Conservation (phyloP, 169 alveolate genomes). For the Eimeria maxima region DNA sequence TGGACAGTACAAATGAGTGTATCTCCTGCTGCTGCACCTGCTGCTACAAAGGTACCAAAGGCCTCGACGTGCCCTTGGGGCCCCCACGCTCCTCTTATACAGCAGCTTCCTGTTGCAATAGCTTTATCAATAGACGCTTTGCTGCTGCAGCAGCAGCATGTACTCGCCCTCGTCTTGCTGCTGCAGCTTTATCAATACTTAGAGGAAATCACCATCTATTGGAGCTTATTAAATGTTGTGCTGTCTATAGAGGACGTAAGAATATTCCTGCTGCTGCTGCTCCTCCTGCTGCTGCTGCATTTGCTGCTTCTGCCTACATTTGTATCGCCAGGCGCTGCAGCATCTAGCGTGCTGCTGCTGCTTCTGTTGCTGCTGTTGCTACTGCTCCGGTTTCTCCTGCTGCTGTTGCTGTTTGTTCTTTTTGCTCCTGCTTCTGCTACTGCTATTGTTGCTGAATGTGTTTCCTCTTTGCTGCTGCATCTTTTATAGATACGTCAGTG, state of each 20-base stretch:
- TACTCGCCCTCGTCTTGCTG: background rate
- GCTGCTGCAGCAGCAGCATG: constrained; percentile 31
- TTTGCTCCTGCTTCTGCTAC: too few species aligned
- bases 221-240: background rate
- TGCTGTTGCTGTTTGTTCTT: too few species aligned
- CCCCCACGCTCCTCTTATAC: background rate
- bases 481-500: too few species aligned
- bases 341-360: too few species aligned
- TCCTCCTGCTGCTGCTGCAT: too few species aligned
- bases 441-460: too few species aligned
- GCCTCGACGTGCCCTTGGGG: background rate
- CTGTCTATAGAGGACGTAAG: background rate
- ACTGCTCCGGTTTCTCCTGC: too few species aligned
- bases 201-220: background rate
- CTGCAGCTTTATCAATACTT: background rate
- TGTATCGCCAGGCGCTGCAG: too few species aligned
- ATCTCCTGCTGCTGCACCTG: background rate
- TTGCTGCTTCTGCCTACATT: too few species aligned
- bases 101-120: background rate
- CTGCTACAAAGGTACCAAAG: background rate
- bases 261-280: too few species aligned
- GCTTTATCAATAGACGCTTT: background rate
- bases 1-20: background rate
- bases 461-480: too few species aligned
- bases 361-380: too few species aligned